These are phyloP conservation scores for Epichloe gansuensis DNA, from an alignment of 2,329 filamentous ascomycete genomes.

Conservation along the genomic window DNA sequence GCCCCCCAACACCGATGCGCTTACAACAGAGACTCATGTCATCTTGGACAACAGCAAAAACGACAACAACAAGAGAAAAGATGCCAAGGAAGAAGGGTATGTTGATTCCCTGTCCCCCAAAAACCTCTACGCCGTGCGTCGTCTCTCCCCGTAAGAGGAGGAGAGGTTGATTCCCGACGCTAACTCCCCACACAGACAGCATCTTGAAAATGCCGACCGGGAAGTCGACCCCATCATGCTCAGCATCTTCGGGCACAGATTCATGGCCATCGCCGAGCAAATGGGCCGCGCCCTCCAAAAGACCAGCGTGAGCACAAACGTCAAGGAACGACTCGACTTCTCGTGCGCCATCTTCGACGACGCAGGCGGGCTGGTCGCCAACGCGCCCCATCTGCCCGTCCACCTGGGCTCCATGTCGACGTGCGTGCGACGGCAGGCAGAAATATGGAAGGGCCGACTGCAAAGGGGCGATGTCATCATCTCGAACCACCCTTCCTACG, in stretches of 20 bases:
- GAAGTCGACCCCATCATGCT: constrained; percentile 62
- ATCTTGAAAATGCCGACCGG: constrained; percentile 10
- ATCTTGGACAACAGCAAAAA: constrained; percentile 55
- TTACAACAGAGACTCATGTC: constrained; percentile 76
- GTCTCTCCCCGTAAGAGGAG: background rate
- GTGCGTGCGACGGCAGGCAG: constrained; percentile 62
- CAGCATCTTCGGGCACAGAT: constrained; percentile 68
- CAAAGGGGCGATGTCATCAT: constrained; percentile 71
- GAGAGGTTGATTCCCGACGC: background rate
- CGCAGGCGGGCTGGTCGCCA: constrained; percentile 62
- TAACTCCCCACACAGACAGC: constrained; percentile 4
- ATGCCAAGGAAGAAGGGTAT: constrained; percentile 21
- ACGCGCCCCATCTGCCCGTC: constrained; percentile 68
- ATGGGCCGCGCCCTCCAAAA: constrained; percentile 73
- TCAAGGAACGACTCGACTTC: constrained; percentile 72
- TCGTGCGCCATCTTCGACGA: constrained; percentile 71
- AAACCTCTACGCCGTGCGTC: background rate
- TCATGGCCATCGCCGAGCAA: constrained; percentile 78
- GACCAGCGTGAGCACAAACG: constrained; percentile 68
- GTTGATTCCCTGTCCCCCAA: background rate
- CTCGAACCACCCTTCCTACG: constrained; percentile 72
- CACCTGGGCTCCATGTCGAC: constrained; percentile 76
- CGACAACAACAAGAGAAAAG: constrained; percentile 47
- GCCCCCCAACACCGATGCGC: constrained; percentile 61
- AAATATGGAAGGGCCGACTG: constrained; percentile 66